phyloP scores from a whole-genome alignment of 2,329 filamentous ascomycete genomes.

The Cercospora janseana region DNA sequence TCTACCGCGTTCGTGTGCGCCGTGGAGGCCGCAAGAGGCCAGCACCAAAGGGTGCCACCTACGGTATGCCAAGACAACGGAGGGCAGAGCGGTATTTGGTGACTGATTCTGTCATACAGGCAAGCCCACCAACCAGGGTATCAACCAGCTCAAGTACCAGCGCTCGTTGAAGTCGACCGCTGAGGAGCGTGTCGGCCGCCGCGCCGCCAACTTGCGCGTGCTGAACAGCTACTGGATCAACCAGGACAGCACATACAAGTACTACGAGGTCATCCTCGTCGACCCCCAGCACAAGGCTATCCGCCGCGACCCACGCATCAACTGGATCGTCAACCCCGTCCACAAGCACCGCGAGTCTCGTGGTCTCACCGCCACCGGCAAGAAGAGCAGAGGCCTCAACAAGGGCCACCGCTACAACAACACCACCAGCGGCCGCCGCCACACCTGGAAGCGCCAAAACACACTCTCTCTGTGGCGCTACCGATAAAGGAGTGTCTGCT shows the following conservation, averaged over 20 bases:
- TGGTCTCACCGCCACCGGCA: conserved; percentile 96
- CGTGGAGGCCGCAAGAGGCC: conserved; percentile 98
- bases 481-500: conserved; percentile 60
- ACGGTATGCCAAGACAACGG: conserved; percentile 63
- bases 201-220: conserved; percentile 97
- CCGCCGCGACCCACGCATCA: conserved; percentile 98
- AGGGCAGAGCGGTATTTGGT: conserved; percentile 5
- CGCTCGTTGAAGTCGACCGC: conserved; percentile 95
- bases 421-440: conserved; percentile 92
- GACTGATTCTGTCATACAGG: conserved; percentile 57
- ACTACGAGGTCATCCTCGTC: conserved; percentile 99
- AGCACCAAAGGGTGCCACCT: conserved; percentile 95
- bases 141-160: conserved; percentile 99
- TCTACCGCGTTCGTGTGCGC: conserved; percentile 98
- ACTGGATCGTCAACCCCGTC: conserved; percentile 99
- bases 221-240: conserved; percentile 99
- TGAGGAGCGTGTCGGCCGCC: conserved; percentile 99
- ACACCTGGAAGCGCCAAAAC: conserved; percentile 99
- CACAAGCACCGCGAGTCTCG: conserved; percentile 99
- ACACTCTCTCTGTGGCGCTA: conserved; percentile 98
- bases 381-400: conserved; percentile 99
- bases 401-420: conserved; percentile 99
- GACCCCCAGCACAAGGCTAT: conserved; percentile 99
- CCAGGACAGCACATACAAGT: conserved; percentile 99
- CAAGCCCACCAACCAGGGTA: conserved; percentile 99